A percentile compares a stretch with the other conserved stretches of the same genome.
Conservation (phyloP, 2,329 filamentous ascomycete species). For the Nectriaceae sp. region DNA sequence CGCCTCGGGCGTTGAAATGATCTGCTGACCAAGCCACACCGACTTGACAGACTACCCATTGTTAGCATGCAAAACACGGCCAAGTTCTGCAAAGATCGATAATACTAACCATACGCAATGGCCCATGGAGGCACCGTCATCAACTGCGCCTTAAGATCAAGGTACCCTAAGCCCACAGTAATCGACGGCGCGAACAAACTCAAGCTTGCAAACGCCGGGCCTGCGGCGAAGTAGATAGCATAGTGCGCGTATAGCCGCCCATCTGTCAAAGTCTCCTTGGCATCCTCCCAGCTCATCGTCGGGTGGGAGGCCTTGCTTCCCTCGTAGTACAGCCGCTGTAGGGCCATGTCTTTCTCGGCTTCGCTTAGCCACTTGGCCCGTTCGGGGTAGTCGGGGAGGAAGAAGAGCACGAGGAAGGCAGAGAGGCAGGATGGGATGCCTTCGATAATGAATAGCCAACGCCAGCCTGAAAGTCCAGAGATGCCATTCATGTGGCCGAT, state of each 20-base stretch:
- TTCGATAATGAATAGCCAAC: slow-evolving; percentile 66
- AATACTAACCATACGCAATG: slow-evolving; percentile 53
- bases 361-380: slow-evolving; percentile 62
- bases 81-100: background rate
- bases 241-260: slow-evolving; percentile 70
- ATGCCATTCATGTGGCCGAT: slow-evolving; percentile 71
- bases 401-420: slow-evolving; percentile 64
- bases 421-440: slow-evolving; percentile 66
- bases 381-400: slow-evolving; percentile 69
- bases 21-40: slow-evolving; percentile 62
- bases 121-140: slow-evolving; percentile 69
- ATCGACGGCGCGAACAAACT: slow-evolving; percentile 65
- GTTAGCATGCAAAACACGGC: background rate
- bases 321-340: slow-evolving; percentile 45
- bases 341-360: slow-evolving; percentile 59
- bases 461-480: slow-evolving; percentile 65
- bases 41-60: slow-evolving; percentile 38
- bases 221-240: slow-evolving; percentile 52
- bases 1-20: slow-evolving; percentile 55
- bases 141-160: slow-evolving; percentile 59
- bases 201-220: slow-evolving; percentile 59
- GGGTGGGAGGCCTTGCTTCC: slow-evolving; percentile 60
- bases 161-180: slow-evolving; percentile 52
- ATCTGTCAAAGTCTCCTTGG: slow-evolving; percentile 67
- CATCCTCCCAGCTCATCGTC: slow-evolving; percentile 65